phyloP scores from a whole-genome alignment of 2,329 filamentous ascomycete genomes.

The Aspergillus sp. region DNA sequence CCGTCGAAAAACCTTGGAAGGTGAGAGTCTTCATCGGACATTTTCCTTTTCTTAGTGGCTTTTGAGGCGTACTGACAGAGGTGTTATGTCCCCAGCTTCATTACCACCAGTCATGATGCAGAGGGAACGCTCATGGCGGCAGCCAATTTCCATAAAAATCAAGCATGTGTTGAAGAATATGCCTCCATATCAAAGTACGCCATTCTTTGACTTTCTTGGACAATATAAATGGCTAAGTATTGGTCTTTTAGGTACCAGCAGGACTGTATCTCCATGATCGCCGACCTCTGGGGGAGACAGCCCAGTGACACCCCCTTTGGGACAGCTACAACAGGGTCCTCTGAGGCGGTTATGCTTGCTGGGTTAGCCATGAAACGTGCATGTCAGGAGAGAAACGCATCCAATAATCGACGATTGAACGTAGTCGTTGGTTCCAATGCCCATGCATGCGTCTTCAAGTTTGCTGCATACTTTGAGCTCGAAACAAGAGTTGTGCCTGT shows the following conservation, averaged over 20 bases:
- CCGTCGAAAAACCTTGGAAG: neutral
- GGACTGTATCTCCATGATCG: neutral
- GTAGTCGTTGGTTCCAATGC: slow-evolving; percentile 8
- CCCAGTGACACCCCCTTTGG: neutral
- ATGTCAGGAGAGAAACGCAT: neutral
- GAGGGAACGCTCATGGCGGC: neutral
- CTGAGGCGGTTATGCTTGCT: slow-evolving; percentile 8
- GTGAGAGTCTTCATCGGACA: neutral
- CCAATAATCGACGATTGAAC: neutral
- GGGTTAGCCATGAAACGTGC: slow-evolving; percentile 8
- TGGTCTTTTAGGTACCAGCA: neutral
- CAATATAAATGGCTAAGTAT: too few relatives aligned
- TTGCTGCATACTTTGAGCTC: slow-evolving; percentile 9
- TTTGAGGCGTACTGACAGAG: neutral
- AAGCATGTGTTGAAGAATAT: slow-evolving; percentile 9
- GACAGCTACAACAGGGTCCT: neutral
- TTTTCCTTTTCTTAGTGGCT: neutral
- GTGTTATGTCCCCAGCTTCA: neutral
- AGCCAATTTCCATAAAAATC: slow-evolving; percentile 1
- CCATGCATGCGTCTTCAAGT: slow-evolving; percentile 8
- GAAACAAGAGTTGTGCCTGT: slow-evolving; percentile 3
- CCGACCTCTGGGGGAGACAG: neutral
- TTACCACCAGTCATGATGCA: neutral
- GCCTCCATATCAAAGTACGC: slow-evolving; percentile 5
- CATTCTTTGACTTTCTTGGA: neutral